Base-by-base conservation (phyloP, 441 rosid genomes). In the Jatropha podagrica region DNA sequence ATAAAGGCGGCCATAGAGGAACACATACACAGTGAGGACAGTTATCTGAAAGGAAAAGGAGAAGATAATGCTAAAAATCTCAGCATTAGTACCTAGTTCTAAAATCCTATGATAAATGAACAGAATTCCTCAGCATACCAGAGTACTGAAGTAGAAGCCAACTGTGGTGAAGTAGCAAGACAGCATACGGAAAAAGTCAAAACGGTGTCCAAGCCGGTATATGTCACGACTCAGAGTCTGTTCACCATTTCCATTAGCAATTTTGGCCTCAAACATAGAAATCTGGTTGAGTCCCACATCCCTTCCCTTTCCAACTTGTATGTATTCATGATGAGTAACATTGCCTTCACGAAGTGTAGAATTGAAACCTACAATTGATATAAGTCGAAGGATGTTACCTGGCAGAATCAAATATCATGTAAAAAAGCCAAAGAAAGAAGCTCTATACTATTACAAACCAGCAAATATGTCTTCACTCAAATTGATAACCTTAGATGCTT, bases 271-370 rank as follows among this genome's bases (percentile, higher is more conserved):
- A 75, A 97, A 97, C 97, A 95, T 91, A 27, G 99, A 97, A 74
- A 97, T 97, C 81, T 97, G 99, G 80, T 97, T 97, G 62, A 97
- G 92, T 38, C 99, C 99, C 80, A 95, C 99, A 84, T 97, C 99
- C 82, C 99, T 93, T 48, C 99, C 99, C 85, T 97, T 97, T 62
- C 99, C 99, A 52, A 97, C 99, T 89, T 97, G 99, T 83, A 93
- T 95, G 86, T 97, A 97, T 73, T 97, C 99, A 71, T 97, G 99
- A 85, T 97, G 99, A 40, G 99, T 97, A 70, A 97, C 95, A 86
- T 95, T 95, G 79, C 99, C 99, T 85, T 92, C 97, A 59, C 98
- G 99, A 60, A 95, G 97, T 14, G 99, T 97, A 69, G 99, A 97
- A 82, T 93, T 97, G 86, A 92, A 97, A 51, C 99, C 99, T 97